Base-by-base conservation (phyloP, 2,329 filamentous ascomycete species). In the Colletotrichum sp. region DNA sequence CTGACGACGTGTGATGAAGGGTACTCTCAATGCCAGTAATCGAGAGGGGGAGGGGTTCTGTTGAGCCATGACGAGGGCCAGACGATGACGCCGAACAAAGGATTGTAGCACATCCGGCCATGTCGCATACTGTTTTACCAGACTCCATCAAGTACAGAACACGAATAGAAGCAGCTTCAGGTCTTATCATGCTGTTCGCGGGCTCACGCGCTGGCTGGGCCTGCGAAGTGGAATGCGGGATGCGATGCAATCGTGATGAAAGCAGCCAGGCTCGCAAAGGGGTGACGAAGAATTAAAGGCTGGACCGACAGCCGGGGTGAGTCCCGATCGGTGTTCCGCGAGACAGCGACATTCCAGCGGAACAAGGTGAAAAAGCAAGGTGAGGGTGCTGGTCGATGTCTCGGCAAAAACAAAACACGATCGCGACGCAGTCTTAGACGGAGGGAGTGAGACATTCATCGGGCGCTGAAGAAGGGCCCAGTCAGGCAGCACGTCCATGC, bases 331-430 rank as follows among this genome's bases (percentile, higher is more conserved):
- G 59, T 32, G 57, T 30, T 39, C 57, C 49, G 59, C 29, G 59
- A 65, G 71, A 76, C 74, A 74, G 29, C 2, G 34, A 49, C 73
- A 76, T 74, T 74, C 74, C 74, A 76, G 71, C 34, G 70, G 32
- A 12, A 57, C 30, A 55, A 69, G 63, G 49, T 57, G 55, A 57
- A 52, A 22, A 6, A 32, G 29, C 52, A 36, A 44, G 49, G 16
- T 69, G 52, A 66, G 19, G 19, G 39, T 39, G 39, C 39, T 52
- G n/a, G 22, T 36, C 7, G 22, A 62, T n/a, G 55, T 49, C 30
- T 65, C 62, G 27, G 64, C 27, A 49, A 25, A 34, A 44, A 16
- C 61, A 63, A 16, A 59, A 30, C 55, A 30, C 44, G 55, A 27
- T 30, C 15, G 55, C 55, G 25, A 27, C 22, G 55, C 19, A 52